Conservation (phyloP, 768 basidiomycete genomes). For the Russula emetica region DNA sequence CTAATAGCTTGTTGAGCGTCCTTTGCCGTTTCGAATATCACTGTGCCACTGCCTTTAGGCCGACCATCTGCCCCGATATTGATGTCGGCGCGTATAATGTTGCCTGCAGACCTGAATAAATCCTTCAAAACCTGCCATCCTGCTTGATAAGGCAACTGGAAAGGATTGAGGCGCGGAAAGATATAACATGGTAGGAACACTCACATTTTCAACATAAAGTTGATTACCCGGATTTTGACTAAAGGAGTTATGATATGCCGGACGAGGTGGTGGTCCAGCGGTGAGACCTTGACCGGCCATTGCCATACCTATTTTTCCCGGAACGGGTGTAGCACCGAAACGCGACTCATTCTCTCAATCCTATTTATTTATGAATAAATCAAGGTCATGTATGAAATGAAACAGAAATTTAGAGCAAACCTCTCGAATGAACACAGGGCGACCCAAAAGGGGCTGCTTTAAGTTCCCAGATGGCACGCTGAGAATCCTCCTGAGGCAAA, state of each 20-base stretch:
- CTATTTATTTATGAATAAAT: constrained; percentile 41
- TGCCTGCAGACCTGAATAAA: constrained; percentile 91
- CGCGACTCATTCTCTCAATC: constrained; percentile 96
- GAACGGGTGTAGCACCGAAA: constrained; percentile 92
- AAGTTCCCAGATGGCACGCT: constrained; percentile 84
- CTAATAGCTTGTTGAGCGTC: constrained; percentile 92
- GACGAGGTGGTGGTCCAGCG: constrained; percentile 77
- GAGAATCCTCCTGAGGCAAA: constrained; percentile 86
- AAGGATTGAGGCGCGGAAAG: neutral
- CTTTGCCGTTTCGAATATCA: constrained; percentile 87
- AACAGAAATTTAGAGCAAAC: constrained; percentile 41
- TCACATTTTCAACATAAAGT: constrained; percentile 87
- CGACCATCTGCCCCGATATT: constrained; percentile 89
- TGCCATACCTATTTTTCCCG: constrained; percentile 93
- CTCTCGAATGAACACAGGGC: constrained; percentile 95
- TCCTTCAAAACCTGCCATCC: constrained; percentile 99
- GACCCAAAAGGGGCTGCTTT: constrained; percentile 84
- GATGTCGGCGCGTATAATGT: constrained; percentile 93
- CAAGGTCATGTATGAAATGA: constrained; percentile 8
- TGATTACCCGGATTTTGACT: constrained; percentile 81
- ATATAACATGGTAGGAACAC: constrained; percentile 29
- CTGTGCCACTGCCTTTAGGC: constrained; percentile 96
- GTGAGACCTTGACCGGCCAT: constrained; percentile 88
- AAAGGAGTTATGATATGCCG: constrained; percentile 74
- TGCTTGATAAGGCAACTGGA: constrained; percentile 89